Base-by-base conservation (phyloP, 2,329 filamentous ascomycete genomes). In the Curvularia spicifera region DNA sequence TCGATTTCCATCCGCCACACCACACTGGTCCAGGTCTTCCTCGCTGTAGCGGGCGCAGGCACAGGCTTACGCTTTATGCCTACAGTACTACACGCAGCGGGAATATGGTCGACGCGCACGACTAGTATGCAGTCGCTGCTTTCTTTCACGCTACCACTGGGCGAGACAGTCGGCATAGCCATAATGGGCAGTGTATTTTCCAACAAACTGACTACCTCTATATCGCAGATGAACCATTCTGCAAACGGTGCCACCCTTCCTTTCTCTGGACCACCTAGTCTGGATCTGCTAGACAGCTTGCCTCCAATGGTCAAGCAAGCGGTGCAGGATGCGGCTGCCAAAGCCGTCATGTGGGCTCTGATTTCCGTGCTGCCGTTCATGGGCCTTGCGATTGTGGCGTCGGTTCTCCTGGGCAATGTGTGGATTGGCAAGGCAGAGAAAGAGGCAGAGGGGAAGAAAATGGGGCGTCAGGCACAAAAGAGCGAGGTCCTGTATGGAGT, bases 171-270 rank as follows among this genome's bases (percentile, higher is more conserved):
- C 2, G 84, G 84, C 0, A 78, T 90, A 45, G 88, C 87, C 0
- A 81, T 90, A 66, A 90, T 90, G 88, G 83, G 86, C 13, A 82
- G 84, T 8, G 87, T 90, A 1, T 90, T 90, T 72, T 89, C 89
- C 68, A 90, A 90, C 52, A 80, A 82, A 52, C 67, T 72, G 12
- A 51, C 60, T 6, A 60, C 51, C 64, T 79, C 66, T 53, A 70
- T 63, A 4, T 53, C 39, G 49, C 62, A 45, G 56, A 65, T 78
- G n/a, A 39, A 53, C 18, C 63, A 53, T 5, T 50, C 57, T 2
- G 44, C 72, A 4, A 68, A 66, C 20, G 72, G 72, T 5, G 40
- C 52, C 0, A 59, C 50, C n/a, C 53, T 75, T 70, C 58, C 53
- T 29, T 44, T 53, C 61, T 55, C 59, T 56, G 48, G 53, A 39